Evolutionary conservation across 768 basidiomycete species (phyloP).

Genomic region (Dioszegia hungarica): DNA sequence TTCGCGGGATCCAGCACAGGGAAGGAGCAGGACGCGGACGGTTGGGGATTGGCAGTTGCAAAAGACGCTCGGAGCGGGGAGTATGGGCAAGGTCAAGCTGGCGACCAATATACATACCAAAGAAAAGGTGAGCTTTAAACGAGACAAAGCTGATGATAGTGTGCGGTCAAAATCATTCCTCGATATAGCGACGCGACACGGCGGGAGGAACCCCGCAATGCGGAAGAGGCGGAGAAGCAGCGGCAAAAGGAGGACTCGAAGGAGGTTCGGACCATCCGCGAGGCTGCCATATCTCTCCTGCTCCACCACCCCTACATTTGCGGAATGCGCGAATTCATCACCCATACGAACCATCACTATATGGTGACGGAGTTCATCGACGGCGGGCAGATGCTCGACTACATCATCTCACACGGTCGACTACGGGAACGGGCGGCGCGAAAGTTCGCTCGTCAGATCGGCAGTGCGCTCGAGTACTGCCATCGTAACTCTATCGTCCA

Average conservation of each 20-base stretch:
- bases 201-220: slow-evolving; percentile 49
- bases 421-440: slow-evolving; percentile 90
- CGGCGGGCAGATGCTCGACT: slow-evolving; percentile 99
- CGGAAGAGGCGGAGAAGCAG: slow-evolving; percentile 56
- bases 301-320: slow-evolving; percentile 98
- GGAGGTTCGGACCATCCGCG: slow-evolving; percentile 90
- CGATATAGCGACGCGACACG: slow-evolving; percentile 64
- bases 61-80: slow-evolving; percentile 94
- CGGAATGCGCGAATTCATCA: slow-evolving; percentile 98
- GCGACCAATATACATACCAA: slow-evolving; percentile 81
- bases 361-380: slow-evolving; percentile 99
- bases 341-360: slow-evolving; percentile 97
- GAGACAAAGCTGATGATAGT: neutral
- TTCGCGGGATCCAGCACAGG: neutral
- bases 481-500: slow-evolving; percentile 97
- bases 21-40: slow-evolving; percentile 51
- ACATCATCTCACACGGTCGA: slow-evolving; percentile 96
- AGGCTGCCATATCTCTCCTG: slow-evolving; percentile 89
- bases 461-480: slow-evolving; percentile 91
- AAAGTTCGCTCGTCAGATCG: slow-evolving; percentile 97
- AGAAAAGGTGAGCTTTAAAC: slow-evolving; percentile 68
- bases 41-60: slow-evolving; percentile 92
- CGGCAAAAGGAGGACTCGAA: slow-evolving; percentile 91
- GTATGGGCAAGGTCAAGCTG: slow-evolving; percentile 99
- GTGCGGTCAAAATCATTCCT: slow-evolving; percentile 63